Evolutionary conservation across 768 basidiomycete genomes (phyloP).

Genomic region (Leccinum rimulosum): DNA sequence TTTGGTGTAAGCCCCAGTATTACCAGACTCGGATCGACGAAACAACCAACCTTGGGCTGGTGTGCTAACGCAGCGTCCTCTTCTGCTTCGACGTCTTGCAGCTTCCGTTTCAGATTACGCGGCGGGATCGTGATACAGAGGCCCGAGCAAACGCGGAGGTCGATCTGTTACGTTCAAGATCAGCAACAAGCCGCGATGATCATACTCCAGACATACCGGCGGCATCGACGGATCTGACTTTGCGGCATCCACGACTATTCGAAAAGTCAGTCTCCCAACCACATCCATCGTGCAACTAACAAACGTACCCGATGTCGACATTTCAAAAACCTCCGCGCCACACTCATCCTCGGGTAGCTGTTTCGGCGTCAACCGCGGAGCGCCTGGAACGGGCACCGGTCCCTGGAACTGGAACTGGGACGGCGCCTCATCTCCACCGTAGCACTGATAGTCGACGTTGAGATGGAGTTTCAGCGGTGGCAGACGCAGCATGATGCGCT

Average conservation of each 20-base stretch:
- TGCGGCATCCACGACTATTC: slow-evolving; percentile 9
- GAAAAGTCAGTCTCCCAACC: not conserved
- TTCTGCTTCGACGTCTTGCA: slow-evolving; percentile 16
- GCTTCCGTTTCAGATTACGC: slow-evolving; percentile 23
- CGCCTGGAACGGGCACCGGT: slow-evolving; percentile 13
- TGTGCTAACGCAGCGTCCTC: not conserved
- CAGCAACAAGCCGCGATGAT: not conserved
- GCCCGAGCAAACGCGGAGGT: slow-evolving; percentile 13
- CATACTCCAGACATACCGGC: slow-evolving; percentile 17
- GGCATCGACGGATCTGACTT: slow-evolving; percentile 5
- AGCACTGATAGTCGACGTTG: not conserved
- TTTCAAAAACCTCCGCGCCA: slow-evolving; percentile 14
- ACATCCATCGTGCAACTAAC: not conserved
- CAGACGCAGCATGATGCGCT: slow-evolving; percentile 5
- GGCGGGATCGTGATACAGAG: slow-evolving; percentile 27
- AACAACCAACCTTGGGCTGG: slow-evolving; percentile 20
- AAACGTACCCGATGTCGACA: slow-evolving; percentile 16
- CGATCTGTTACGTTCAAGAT: slow-evolving; percentile 1
- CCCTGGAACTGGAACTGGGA: not conserved
- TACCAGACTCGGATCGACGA: not conserved
- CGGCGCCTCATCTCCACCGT: not conserved
- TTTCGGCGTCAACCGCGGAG: slow-evolving; percentile 25
- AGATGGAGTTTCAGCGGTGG: slow-evolving; percentile 12
- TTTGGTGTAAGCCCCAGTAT: not conserved
- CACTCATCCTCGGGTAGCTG: slow-evolving; percentile 26